Percentiles rank a stretch among this genome's conserved stretches.
Evolutionary conservation across 2,329 filamentous ascomycete species (phyloP).

Genomic region (Catunica adiposa): DNA sequence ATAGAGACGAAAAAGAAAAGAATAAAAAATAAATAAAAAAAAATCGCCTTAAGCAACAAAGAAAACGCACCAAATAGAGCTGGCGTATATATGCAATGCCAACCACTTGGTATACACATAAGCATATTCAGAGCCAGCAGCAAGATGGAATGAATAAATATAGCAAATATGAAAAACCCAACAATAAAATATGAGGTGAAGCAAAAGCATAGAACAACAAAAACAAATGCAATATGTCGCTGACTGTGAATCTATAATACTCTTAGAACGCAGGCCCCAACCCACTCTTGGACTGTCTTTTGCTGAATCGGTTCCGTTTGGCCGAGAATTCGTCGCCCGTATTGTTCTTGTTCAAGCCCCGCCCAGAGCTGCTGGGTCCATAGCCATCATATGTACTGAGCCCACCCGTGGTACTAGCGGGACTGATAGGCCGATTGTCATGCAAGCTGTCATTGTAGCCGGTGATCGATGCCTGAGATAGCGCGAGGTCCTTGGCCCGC

Average conservation of each 20-base stretch:
- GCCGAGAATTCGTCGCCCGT: conserved; percentile 35
- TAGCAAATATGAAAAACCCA: conserved; percentile 2
- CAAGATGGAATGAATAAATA: conserved; percentile 2
- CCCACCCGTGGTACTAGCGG: conserved; percentile 54
- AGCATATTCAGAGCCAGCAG: background rate
- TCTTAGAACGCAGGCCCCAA: conserved; percentile 42
- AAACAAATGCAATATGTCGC: conserved; percentile 10
- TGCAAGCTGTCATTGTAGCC: conserved; percentile 51
- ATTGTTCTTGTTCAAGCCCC: conserved; percentile 43
- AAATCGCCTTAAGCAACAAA: no score
- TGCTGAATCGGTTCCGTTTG: conserved; percentile 62
- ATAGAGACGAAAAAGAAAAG: background rate
- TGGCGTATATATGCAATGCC: background rate
- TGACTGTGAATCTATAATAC: conserved; percentile 8
- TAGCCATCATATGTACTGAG: conserved; percentile 36
- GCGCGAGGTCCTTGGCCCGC: conserved; percentile 67
- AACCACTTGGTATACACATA: conserved; percentile 2
- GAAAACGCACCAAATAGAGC: conserved; percentile 3
- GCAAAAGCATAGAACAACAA: conserved; percentile 16
- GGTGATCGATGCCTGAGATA: conserved; percentile 48
- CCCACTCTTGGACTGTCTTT: conserved; percentile 87
- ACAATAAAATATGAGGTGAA: conserved; percentile 12
- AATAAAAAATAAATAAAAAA: background rate
- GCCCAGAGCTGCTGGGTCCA: conserved; percentile 23
- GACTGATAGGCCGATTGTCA: conserved; percentile 57